Percentiles rank a stretch among this genome's conserved stretches.
Conservation (phyloP, 169 alveolate genomes). For the Eimeria sp. region DNA sequence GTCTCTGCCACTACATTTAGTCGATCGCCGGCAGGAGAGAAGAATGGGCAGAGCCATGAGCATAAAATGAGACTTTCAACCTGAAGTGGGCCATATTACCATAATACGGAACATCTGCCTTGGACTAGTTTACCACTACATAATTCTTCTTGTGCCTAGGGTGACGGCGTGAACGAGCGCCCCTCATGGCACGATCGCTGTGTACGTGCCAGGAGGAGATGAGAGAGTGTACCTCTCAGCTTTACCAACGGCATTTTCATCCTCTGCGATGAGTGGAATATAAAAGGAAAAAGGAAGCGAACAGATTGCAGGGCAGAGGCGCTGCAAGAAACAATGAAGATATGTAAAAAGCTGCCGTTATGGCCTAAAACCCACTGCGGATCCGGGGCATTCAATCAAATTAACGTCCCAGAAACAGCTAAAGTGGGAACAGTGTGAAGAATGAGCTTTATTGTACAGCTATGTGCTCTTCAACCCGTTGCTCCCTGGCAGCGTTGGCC, state of each 20-base stretch:
- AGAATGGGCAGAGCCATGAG: not conserved
- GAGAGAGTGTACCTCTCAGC: not conserved
- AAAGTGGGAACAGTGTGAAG: not conserved
- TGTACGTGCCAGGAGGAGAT: not conserved
- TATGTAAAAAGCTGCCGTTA: not conserved
- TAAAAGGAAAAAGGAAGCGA: too few species aligned
- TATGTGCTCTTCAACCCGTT: too few species aligned
- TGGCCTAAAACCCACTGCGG: not conserved
- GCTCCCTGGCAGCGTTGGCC: too few species aligned
- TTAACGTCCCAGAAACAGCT: not conserved
- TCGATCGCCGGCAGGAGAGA: not conserved
- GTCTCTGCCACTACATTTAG: not conserved
- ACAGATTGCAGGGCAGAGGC: not conserved
- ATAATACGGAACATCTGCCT: not conserved
- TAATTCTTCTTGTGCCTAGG: not conserved
- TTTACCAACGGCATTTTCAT: not conserved
- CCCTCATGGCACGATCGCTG: not conserved
- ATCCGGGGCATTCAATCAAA: not conserved
- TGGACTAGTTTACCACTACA: not conserved
- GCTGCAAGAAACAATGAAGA: not conserved
- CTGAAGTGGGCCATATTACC: not conserved
- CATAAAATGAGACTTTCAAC: not conserved
- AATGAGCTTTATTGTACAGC: too few species aligned
- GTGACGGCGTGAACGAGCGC: not conserved
- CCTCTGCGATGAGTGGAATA: not conserved